Evolutionary conservation across 148 eudicot genomes (phyloP), one percentile per base, ranked within the genome.

Genomic region (Simmondsia chinensis): DNA sequence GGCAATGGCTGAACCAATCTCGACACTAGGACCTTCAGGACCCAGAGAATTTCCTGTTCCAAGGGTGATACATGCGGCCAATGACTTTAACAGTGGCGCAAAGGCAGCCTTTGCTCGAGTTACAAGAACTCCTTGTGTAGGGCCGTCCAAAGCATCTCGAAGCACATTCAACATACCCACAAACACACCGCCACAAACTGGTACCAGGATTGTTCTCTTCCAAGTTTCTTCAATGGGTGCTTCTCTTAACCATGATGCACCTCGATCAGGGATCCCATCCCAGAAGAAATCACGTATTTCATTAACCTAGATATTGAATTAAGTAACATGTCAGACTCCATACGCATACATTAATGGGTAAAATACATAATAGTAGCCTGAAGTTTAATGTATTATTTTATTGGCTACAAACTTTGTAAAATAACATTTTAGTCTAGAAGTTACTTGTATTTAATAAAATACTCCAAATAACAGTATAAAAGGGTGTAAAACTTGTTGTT

Each of bases 11-110:
- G 83, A 65, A 39, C 97, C 97, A 37, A 88, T 83, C 65, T 88
- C 97, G 19, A 88, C 97, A 51, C 97, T 80, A 7, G 97, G 97
- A 55, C 97, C 97, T 75, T 88, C 97, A 6, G 97, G 97, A 16
- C 97, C 97, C 48, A 88, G 50, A 6, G 97, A 80, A 60, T 88
- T 88, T 30, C 96, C 97, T 0, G 97, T 88, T 50, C 94, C 97
- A 12, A 88, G 75, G 42, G 97, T 88, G 34, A 88, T 38, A 45
- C 91, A 78, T 22, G 97, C 97, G 49, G 97, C 87, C 52, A 84
- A 2, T 28, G 93, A 60, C 71, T 73, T 84, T 50, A 89, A 46
- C 27, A 89, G 31, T 48, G 86, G 93, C 48, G 71, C 58, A 50
- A 80, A 46, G 5, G 60, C 71, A 26, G 65, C 69, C 39, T 65